Percentiles rank a stretch among this genome's conserved stretches.
phyloP scores from a whole-genome alignment of 2,329 filamentous ascomycete species.

The Geosmithia morbida region DNA sequence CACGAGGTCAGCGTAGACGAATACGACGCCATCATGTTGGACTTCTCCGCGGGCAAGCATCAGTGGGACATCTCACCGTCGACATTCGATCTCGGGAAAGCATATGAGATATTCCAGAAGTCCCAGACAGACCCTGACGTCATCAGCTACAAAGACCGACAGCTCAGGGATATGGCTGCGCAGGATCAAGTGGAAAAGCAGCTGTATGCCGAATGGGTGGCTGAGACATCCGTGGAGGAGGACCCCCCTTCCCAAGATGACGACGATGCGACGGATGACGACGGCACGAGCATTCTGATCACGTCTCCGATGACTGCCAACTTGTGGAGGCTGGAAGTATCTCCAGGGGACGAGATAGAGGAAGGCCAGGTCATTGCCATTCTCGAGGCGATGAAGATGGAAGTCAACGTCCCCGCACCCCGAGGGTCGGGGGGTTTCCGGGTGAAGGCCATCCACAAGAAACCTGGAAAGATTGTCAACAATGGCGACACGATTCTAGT shows the following conservation, averaged over 20 bases:
- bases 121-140: slow-evolving; percentile 8
- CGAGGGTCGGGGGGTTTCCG: background rate
- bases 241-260: slow-evolving; percentile 4
- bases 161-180: slow-evolving; percentile 5
- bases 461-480: background rate
- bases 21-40: slow-evolving; percentile 10
- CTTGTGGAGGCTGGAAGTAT: slow-evolving; percentile 35
- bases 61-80: slow-evolving; percentile 10
- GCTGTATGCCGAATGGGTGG: slow-evolving; percentile 15
- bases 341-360: slow-evolving; percentile 23
- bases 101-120: slow-evolving; percentile 6
- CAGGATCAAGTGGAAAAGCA: slow-evolving; percentile 10
- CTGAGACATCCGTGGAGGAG: slow-evolving; percentile 5
- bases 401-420: slow-evolving; percentile 17
- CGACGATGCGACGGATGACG: slow-evolving; percentile 5
- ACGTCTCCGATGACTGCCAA: slow-evolving; percentile 31
- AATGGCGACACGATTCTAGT: background rate
- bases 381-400: slow-evolving; percentile 44
- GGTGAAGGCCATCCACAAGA: background rate
- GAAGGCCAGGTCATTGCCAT: slow-evolving; percentile 27
- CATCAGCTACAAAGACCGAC: slow-evolving; percentile 8
- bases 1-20: slow-evolving; percentile 13
- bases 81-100: slow-evolving; percentile 14
- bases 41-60: slow-evolving; percentile 14
- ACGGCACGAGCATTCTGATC: slow-evolving; percentile 16